phyloP scores from a whole-genome alignment of 352 stramenopile genomes.

The Globisporangium paroecandrum region DNA sequence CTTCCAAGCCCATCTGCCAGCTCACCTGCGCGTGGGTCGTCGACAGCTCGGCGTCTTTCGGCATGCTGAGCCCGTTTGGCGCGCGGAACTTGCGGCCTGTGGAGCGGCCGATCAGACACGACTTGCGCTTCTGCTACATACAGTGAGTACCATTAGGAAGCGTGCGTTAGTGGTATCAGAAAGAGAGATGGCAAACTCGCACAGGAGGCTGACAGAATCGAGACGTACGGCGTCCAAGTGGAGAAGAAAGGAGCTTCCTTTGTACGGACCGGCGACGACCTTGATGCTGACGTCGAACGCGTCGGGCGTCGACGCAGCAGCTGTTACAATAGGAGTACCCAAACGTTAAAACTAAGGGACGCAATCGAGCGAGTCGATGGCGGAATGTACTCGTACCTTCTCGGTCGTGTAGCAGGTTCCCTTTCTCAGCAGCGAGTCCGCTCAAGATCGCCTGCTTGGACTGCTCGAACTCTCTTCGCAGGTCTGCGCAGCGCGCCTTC shows the following conservation, averaged over 20 bases:
- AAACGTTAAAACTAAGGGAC: not conserved
- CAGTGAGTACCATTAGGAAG: not conserved
- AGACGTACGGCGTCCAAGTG: conserved; percentile 48
- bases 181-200: not conserved
- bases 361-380: not conserved
- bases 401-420: conserved; percentile 38
- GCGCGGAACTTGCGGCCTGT: conserved; percentile 76
- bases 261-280: conserved; percentile 55
- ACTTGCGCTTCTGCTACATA: conserved; percentile 39
- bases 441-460: conserved; percentile 56
- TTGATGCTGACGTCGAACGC: conserved; percentile 51
- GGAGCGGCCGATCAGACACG: conserved; percentile 72
- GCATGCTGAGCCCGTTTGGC: conserved; percentile 67
- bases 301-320: conserved; percentile 27
- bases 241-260: conserved; percentile 54
- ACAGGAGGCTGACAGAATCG: not conserved
- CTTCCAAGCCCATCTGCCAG: not conserved
- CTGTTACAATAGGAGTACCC: conserved; percentile 1
- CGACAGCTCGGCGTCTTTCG: conserved; percentile 77
- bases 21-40: conserved; percentile 76
- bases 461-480: conserved; percentile 46
- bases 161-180: not conserved
- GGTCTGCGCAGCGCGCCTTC: conserved; percentile 37
- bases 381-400: not conserved
- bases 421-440: conserved; percentile 56